Evolutionary conservation across 2,329 filamentous ascomycete species (phyloP), one percentile per base, ranked within the genome.

Genomic region (Coniella vitis): DNA sequence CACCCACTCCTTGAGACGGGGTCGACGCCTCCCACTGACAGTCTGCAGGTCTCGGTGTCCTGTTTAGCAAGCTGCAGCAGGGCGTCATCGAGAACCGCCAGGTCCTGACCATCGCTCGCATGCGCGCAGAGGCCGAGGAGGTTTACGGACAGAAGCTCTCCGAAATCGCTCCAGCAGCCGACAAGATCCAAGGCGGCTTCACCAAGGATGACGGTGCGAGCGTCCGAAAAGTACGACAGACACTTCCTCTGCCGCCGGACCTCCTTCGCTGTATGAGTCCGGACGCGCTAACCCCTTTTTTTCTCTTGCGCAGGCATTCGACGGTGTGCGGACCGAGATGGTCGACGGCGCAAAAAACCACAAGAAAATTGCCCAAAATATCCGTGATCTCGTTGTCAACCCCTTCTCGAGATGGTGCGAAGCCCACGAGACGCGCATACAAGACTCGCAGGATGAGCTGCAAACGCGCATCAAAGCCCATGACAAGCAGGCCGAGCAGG

Each of bases 391-490:
- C 16, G 93, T 98, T 44, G 86, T 98, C 21, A 87, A 86, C 59
- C 94, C 93, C 7, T 98, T 98, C 69, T 81, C 89, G 52, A 84
- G 89, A 61, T 98, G 93, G 93, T 95, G 90, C 70, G 91, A 96
- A 60, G 86, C 91, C 50, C 93, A 98, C 70, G 90, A 95, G 59
- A 77, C 82, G 54, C 87, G 93, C 56, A 81, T 98, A 51, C 87
- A 95, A 64, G 88, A 90, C 61, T 96, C 90, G 19, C 91, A 98
- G 65, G 93, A 97, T 59, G 90, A 96, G 60, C 79, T 98, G 19
- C 91, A 97, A 67, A 70, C 76, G 41, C 86, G 89, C 51, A 90
- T 97, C 69, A 96, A 95, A 73, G 79, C 87, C 54, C 90, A 97
- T 66, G 89, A 95, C 64, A 87, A 87, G 57, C 94, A 98, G 67